Evolutionary conservation across 805 yeast species (phyloP).

Genomic region (Pichia nanzhaoensis): DNA sequence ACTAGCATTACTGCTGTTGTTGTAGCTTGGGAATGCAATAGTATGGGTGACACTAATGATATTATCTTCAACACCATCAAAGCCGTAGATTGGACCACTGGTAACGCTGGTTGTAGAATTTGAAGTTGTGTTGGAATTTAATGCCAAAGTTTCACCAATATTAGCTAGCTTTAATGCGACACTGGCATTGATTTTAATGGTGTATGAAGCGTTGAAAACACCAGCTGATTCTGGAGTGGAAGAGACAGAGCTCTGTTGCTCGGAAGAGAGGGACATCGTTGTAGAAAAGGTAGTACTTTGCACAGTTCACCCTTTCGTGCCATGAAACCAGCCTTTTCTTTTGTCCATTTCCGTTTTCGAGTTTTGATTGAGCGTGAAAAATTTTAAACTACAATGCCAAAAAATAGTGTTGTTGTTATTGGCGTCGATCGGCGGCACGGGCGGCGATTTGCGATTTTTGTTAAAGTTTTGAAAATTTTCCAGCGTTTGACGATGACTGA

Average conservation of each 20-base stretch:
- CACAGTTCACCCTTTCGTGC: too few relatives aligned
- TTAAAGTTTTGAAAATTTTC: too few relatives aligned
- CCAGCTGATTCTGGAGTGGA: background rate
- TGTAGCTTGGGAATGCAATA: conserved; percentile 15
- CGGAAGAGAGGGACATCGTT: conserved; percentile 1
- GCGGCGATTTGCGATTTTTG: too few relatives aligned
- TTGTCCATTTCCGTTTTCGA: too few relatives aligned
- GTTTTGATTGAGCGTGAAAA: too few relatives aligned
- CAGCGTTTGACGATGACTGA: too few relatives aligned
- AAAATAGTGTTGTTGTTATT: too few relatives aligned
- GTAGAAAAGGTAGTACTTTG: too few relatives aligned
- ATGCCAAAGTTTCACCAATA: conserved; percentile 58
- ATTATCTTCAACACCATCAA: conserved; percentile 42
- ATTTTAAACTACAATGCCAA: too few relatives aligned
- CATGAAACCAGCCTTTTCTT: too few relatives aligned
- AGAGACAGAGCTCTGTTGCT: background rate
- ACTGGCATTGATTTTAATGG: conserved; percentile 45
- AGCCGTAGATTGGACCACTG: conserved; percentile 71
- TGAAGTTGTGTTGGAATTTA: conserved; percentile 51
- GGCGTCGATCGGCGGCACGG: too few relatives aligned
- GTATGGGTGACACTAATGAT: conserved; percentile 46
- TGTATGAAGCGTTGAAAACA: conserved; percentile 5
- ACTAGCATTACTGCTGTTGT: conserved; percentile 13
- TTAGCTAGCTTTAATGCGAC: conserved; percentile 54
- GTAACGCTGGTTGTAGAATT: conserved; percentile 50